These are phyloP conservation scores for Entomortierella lignicola DNA, from an alignment of 192 early-diverging fungal species.

Conservation along the genomic window DNA sequence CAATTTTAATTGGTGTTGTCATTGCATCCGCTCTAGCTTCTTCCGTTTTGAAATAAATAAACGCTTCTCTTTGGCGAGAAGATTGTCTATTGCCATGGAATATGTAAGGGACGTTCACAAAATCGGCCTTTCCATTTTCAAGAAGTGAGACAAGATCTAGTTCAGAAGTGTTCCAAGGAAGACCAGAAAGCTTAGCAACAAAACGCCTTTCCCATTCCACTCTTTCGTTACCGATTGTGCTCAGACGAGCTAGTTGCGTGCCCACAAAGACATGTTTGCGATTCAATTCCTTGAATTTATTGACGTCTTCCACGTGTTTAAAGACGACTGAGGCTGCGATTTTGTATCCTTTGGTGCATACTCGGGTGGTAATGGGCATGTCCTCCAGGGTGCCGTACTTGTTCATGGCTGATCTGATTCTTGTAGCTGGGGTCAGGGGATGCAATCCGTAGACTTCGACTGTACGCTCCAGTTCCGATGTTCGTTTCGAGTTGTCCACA, in stretches of 20 bases:
- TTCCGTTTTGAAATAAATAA: neutral
- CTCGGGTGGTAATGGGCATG: neutral
- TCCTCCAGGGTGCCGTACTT: conserved; percentile 5
- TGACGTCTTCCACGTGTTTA: neutral
- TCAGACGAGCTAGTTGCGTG: neutral
- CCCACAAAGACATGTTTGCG: neutral
- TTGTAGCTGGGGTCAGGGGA: neutral
- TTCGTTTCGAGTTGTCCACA: conserved; percentile 1
- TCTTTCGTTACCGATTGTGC: neutral
- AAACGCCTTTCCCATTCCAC: neutral
- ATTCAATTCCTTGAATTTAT: neutral
- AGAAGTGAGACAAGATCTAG: neutral
- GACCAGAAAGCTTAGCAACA: neutral
- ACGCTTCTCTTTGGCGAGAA: neutral
- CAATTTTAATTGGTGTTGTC: neutral
- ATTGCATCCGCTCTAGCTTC: neutral
- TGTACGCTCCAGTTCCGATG: conserved; percentile 1
- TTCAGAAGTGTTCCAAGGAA: neutral
- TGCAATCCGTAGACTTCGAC: conserved; percentile 15
- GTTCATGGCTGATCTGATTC: neutral
- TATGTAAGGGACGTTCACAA: neutral
- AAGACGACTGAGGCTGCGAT: neutral
- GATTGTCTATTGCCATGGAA: neutral
- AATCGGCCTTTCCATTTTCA: neutral
- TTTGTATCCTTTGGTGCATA: conserved; percentile 1